These are phyloP conservation scores for Xerocomellus chrysenteron DNA, from an alignment of 768 basidiomycete species.

Conservation along the genomic window DNA sequence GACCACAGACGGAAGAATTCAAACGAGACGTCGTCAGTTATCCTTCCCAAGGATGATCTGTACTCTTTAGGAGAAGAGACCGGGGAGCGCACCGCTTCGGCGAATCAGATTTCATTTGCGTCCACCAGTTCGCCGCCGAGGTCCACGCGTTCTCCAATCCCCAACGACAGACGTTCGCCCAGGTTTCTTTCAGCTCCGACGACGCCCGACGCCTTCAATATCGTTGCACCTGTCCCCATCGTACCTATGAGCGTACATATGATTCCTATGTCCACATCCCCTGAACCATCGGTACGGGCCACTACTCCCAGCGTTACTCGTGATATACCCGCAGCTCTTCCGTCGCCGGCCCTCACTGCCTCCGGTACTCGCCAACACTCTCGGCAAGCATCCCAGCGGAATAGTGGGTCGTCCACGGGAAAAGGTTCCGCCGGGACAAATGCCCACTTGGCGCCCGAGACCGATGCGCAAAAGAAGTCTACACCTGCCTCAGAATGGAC, in stretches of 20 bases:
- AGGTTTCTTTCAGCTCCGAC: slow-evolving; percentile 24
- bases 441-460: slow-evolving; percentile 20
- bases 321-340: slow-evolving; percentile 30
- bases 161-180: slow-evolving; percentile 20
- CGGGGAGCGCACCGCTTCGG: slow-evolving; percentile 14
- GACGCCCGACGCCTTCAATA: slow-evolving; percentile 25
- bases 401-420: slow-evolving; percentile 35
- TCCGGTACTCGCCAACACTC: slow-evolving; percentile 25
- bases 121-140: slow-evolving; percentile 15
- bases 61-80: slow-evolving; percentile 11
- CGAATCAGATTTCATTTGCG: slow-evolving; percentile 16
- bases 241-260: slow-evolving; percentile 14
- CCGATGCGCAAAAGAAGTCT: slow-evolving; percentile 31
- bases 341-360: slow-evolving; percentile 30
- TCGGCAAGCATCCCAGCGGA: slow-evolving; percentile 41
- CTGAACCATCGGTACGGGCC: slow-evolving; percentile 18
- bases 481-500: slow-evolving; percentile 72
- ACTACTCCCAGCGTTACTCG: slow-evolving; percentile 26
- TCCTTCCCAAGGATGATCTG: slow-evolving; percentile 23
- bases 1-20: slow-evolving; percentile 21
- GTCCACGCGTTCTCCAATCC: slow-evolving; percentile 21
- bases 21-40: slow-evolving; percentile 35
- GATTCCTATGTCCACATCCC: slow-evolving; percentile 25
- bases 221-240: slow-evolving; percentile 26
- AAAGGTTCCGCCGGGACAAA: slow-evolving; percentile 23